Evolutionary conservation across 176 grass and related monocot genomes (phyloP), one percentile per base, ranked within the genome.

Genomic region (Bonia amplexicaulis): DNA sequence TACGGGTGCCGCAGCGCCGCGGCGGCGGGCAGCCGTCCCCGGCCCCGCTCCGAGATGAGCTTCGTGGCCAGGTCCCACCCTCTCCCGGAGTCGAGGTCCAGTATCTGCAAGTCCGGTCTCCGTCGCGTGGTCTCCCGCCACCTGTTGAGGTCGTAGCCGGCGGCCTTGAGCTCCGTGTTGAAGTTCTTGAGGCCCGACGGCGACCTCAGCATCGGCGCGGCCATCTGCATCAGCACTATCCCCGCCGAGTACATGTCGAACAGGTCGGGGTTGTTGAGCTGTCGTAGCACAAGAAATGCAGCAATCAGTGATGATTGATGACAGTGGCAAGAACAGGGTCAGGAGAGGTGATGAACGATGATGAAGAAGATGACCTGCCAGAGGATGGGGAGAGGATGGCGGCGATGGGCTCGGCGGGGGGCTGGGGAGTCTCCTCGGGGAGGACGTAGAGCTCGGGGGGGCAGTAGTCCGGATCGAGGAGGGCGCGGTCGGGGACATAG

Each of bases 171-270:
- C 84, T 96, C 91, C 7, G 91, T 46, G 83, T 99, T 99, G 91
- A 99, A 99, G 84, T 92, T 93, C 88, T 91, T 99, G 83, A 99
- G 91, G 54, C 91, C 87, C 25, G 87, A 61, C 3, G 79, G 20
- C 2, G 93, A 81, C 73, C 96, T 85, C 71, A 99, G 88, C 12
- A 65, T 79, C 39, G 96, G 96, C 11, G 89, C 57, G 5, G 96
- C 93, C 96, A 99, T 96, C 88, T 99, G 96, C 93, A 99, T 99
- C 64, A 99, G 73, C 83, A 92, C 88, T 22, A 99, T 92, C 59
- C 96, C 96, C 9, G 96, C 96, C 25, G 96, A 99, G 88, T 99
- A 99, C 93, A 90, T 96, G 88, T 96, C 96, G 76, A 99, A 99
- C 73, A 99, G 88, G 88, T 99, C 93, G 10, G 96, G 96, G 69